These are phyloP conservation scores for Lumnitzera racemosa DNA, from an alignment of 345 rosid species.

Conservation along the genomic window DNA sequence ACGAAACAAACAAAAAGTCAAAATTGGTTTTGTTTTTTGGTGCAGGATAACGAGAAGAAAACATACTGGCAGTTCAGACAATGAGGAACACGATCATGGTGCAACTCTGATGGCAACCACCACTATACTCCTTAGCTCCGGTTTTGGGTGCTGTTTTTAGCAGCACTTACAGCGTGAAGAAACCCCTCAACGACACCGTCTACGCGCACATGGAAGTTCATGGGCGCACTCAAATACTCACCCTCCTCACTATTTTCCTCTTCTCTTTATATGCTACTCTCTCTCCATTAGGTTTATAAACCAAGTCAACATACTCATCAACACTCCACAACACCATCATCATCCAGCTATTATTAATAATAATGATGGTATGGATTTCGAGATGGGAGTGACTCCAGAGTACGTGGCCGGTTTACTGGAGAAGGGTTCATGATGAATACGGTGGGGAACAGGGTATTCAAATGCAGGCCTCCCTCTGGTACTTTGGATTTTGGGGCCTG, in stretches of 20 bases:
- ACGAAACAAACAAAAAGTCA: no score
- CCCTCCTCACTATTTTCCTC: conserved; percentile 59
- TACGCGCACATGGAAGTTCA: conserved; percentile 76
- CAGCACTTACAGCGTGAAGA: conserved; percentile 87
- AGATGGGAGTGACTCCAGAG: conserved; percentile 25
- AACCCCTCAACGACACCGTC: conserved; percentile 61
- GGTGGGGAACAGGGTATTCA: conserved; percentile 73
- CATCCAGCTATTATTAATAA: no score
- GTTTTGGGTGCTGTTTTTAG: conserved; percentile 82
- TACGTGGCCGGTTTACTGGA: conserved; percentile 61
- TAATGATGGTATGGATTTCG: not conserved
- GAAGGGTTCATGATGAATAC: conserved; percentile 58
- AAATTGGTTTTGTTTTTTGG: no score
- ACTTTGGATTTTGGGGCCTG: conserved; percentile 89
- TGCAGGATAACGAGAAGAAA: conserved; percentile 92
- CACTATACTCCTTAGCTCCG: conserved; percentile 72
- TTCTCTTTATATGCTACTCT: conserved; percentile 85
- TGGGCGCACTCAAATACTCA: conserved; percentile 69
- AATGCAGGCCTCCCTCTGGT: conserved; percentile 66
- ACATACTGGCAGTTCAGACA: conserved; percentile 79
- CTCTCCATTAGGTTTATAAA: conserved; percentile 70
- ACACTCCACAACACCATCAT: conserved; percentile 28
- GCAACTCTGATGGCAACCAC: conserved; percentile 97
- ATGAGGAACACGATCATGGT: conserved; percentile 87
- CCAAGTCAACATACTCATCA: conserved; percentile 80